A percentile compares a stretch with the other conserved stretches of the same genome.
Evolutionary conservation across 164 flowering plant genomes (phyloP).

Genomic region (Sextonia rubra): DNA sequence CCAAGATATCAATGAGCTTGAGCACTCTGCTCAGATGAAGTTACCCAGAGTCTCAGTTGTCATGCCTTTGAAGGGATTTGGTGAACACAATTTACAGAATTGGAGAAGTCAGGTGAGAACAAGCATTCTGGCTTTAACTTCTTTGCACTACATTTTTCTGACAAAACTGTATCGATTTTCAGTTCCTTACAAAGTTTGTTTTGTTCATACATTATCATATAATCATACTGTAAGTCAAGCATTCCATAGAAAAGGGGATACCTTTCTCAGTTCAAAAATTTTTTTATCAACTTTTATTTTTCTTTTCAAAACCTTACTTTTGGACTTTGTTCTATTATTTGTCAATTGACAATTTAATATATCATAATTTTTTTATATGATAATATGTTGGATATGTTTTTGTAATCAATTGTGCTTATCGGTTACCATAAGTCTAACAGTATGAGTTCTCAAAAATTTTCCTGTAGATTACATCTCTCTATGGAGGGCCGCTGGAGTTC

Average conservation of each 20-base stretch:
- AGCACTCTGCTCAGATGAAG: slow-evolving; percentile 71
- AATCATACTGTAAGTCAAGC: not conserved
- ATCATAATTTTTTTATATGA: not conserved
- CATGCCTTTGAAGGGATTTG: slow-evolving; percentile 98
- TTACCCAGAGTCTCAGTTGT: slow-evolving; percentile 86
- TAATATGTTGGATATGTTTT: not conserved
- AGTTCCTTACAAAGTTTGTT: not conserved
- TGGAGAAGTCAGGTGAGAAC: slow-evolving; percentile 92
- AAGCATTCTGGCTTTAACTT: not conserved
- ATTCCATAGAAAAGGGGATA: not conserved
- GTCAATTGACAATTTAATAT: not conserved
- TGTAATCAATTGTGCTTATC: not conserved
- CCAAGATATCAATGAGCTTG: slow-evolving; percentile 77
- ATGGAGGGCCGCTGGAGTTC: slow-evolving; percentile 93
- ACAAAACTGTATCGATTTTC: not conserved
- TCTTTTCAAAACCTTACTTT: not conserved
- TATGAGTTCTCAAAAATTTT: not conserved
- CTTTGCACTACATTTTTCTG: not conserved
- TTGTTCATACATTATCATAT: not conserved
- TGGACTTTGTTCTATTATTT: not conserved
- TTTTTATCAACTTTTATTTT: too few species aligned
- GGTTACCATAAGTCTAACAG: not conserved
- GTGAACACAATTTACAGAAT: slow-evolving; percentile 93
- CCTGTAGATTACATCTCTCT: slow-evolving; percentile 84
- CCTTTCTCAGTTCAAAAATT: not conserved